phyloP scores from a whole-genome alignment of 2,329 filamentous ascomycete genomes.

The Teratosphaeria destructans region DNA sequence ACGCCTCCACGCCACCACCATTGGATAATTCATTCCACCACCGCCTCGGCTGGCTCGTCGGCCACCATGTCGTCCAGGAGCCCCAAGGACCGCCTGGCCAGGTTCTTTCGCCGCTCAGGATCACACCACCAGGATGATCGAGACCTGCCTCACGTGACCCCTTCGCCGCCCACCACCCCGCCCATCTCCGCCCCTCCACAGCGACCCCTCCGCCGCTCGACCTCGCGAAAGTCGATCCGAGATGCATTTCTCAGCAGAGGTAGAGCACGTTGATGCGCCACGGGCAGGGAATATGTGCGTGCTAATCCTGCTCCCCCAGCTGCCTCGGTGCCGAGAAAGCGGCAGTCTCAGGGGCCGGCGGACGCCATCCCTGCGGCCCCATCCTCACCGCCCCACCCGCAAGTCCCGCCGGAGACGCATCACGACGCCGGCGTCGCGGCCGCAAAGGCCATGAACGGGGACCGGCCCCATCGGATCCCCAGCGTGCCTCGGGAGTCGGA shows the following conservation, averaged over 20 bases:
- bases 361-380: neutral
- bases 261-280: neutral
- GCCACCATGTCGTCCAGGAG: neutral
- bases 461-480: constrained; percentile 2
- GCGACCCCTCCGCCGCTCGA: neutral
- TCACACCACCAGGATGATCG: neutral
- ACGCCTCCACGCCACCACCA: neutral
- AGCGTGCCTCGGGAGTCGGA: constrained; percentile 1
- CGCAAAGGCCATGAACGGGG: constrained; percentile 3
- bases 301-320: neutral
- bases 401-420: neutral
- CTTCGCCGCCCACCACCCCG: constrained; percentile 2
- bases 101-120: neutral
- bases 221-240: constrained; percentile 2
- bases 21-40: neutral
- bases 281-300: neutral
- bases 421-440: neutral
- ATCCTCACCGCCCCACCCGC: neutral
- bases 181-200: neutral
- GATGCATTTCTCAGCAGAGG: constrained; percentile 3
- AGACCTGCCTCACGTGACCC: neutral
- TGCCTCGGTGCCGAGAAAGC: neutral
- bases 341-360: neutral
- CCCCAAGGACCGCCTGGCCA: neutral
- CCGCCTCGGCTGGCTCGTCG: neutral